These are phyloP conservation scores for Coelastrella sp. DNA, from an alignment of 139 green algal species.

Conservation along the genomic window DNA sequence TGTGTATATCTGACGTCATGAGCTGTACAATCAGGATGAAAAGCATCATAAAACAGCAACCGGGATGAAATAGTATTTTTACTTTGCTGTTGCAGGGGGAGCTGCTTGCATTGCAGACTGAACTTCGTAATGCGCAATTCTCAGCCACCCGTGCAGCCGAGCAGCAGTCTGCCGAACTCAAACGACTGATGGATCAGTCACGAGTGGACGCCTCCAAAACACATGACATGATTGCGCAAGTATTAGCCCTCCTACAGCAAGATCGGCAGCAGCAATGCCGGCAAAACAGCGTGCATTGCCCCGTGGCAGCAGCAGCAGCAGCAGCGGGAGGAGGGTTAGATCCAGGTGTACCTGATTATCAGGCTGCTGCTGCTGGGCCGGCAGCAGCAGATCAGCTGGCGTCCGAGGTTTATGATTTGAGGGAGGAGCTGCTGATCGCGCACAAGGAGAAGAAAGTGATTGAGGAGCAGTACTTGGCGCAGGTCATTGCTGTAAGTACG, in stretches of 20 bases:
- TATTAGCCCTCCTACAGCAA: conserved; percentile 20
- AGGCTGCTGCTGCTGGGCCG: background rate
- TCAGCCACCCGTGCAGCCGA: background rate
- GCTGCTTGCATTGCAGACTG: background rate
- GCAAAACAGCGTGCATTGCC: background rate
- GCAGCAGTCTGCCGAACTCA: conserved; percentile 30
- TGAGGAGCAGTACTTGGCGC: conserved; percentile 41
- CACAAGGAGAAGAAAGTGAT: conserved; percentile 20
- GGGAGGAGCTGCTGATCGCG: conserved; percentile 23
- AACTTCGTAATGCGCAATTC: background rate
- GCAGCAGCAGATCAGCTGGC: conserved; percentile 16
- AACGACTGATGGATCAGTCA: conserved; percentile 40
- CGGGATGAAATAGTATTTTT: background rate
- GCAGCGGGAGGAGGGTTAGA: background rate
- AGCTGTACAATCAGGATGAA: no score
- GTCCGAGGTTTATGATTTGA: conserved; percentile 32
- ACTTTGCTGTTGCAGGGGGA: background rate
- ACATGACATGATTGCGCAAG: conserved; percentile 41
- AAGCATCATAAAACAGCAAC: no score
- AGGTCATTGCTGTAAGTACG: conserved; percentile 31
- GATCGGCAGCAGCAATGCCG: background rate
- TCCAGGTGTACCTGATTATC: background rate
- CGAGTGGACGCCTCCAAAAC: conserved; percentile 31
- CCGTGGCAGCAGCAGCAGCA: conserved; percentile 16
- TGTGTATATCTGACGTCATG: no score